Evolutionary conservation across 139 green algal genomes (phyloP).

Genomic region (Spirogloea muscicola): DNA sequence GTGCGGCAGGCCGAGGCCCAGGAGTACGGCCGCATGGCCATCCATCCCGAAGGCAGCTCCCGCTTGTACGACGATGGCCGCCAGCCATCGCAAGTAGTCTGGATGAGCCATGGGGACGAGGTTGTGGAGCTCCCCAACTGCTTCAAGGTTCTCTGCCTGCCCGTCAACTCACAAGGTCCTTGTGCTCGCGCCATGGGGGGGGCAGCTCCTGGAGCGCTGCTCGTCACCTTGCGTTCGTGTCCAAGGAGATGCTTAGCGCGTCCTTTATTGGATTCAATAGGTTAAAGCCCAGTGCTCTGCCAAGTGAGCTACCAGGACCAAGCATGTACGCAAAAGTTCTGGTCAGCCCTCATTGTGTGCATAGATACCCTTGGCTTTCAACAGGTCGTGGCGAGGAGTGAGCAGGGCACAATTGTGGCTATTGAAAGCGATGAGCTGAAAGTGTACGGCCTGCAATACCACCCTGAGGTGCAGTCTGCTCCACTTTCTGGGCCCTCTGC

Average conservation of each 20-base stretch:
- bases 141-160: no score
- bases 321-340: no score
- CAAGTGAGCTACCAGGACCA: no score
- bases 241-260: no score
- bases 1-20: constrained; percentile 66
- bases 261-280: no score
- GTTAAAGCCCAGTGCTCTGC: no score
- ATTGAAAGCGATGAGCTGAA: constrained; percentile 74
- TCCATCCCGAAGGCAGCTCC: constrained; percentile 62
- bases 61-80: constrained; percentile 60
- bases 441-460: constrained; percentile 95
- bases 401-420: constrained; percentile 84
- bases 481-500: constrained; percentile 10
- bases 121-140: constrained; percentile 79
- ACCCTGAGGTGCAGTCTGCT: constrained; percentile 76
- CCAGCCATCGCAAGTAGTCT: constrained; percentile 69
- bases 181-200: no score
- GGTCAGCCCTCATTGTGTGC: no score
- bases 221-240: no score
- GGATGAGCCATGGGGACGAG: constrained; percentile 98
- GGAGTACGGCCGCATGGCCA: constrained; percentile 94
- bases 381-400: constrained; percentile 23
- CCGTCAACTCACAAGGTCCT: no score
- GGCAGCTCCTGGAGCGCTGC: no score
- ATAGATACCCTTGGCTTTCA: no score